Conservation (phyloP, 2,329 filamentous ascomycete species). For the Emergomyces orientalis region DNA sequence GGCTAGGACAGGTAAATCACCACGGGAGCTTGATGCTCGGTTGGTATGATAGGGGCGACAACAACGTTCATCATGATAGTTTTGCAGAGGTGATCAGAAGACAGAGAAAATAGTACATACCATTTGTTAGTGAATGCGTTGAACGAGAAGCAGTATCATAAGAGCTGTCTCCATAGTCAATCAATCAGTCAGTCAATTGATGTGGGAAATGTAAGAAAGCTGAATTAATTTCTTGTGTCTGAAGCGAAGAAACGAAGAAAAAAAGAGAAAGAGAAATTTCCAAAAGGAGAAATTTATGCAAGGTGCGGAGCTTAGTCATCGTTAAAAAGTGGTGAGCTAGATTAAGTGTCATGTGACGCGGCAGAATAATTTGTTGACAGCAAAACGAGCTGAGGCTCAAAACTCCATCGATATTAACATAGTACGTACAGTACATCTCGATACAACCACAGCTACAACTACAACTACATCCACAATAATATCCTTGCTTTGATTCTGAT, state of each 20-base stretch:
- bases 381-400: too few relatives aligned
- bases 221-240: background rate
- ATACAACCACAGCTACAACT: background rate
- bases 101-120: constrained; percentile 12
- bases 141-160: background rate
- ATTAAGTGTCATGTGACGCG: background rate
- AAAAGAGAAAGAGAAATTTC: background rate
- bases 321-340: background rate
- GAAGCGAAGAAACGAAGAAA: background rate
- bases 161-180: background rate
- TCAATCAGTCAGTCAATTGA: background rate
- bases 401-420: too few relatives aligned
- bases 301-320: background rate
- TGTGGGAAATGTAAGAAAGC: background rate
- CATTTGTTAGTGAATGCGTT: background rate
- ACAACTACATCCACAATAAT: background rate
- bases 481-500: background rate
- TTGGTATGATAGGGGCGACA: constrained; percentile 55
- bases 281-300: constrained; percentile 4
- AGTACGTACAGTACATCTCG: too few relatives aligned
- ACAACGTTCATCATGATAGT: constrained; percentile 47
- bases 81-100: constrained; percentile 10
- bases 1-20: constrained; percentile 54
- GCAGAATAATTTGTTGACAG: constrained; percentile 1
- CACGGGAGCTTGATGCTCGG: constrained; percentile 27